Percentiles rank a stretch among this genome's conserved stretches.
phyloP scores from a whole-genome alignment of 768 basidiomycete species.

The Inosperma sp. region DNA sequence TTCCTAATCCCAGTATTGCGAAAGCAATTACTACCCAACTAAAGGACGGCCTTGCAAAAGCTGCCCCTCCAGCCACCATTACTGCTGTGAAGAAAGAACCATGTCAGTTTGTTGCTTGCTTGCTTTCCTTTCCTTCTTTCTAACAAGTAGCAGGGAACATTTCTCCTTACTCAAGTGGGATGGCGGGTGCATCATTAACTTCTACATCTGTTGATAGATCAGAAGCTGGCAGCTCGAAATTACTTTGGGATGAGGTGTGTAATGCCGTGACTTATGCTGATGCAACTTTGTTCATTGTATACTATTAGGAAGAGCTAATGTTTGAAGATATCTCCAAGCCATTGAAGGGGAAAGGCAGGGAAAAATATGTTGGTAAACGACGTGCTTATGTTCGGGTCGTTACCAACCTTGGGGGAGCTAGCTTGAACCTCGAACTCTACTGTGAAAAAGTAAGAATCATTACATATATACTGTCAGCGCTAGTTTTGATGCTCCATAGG shows the following conservation, averaged over 20 bases:
- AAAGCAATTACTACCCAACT: conserved; percentile 29
- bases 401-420: conserved; percentile 85
- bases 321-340: conserved; percentile 87
- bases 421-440: conserved; percentile 77
- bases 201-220: conserved; percentile 85
- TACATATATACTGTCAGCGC: neutral
- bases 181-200: conserved; percentile 89
- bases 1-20: conserved; percentile 24
- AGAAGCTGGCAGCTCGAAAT: conserved; percentile 59
- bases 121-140: conserved; percentile 18
- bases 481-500: conserved; percentile 40
- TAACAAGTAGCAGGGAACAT: conserved; percentile 60
- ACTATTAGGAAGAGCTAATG: conserved; percentile 85
- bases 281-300: neutral
- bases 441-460: conserved; percentile 73
- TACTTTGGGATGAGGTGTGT: conserved; percentile 90
- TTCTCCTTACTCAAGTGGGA: conserved; percentile 87
- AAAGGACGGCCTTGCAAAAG: conserved; percentile 29
- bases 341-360: conserved; percentile 82
- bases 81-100: conserved; percentile 49
- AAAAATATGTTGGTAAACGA: conserved; percentile 86
- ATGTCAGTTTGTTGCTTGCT: conserved; percentile 71
- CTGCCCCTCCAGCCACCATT: conserved; percentile 31
- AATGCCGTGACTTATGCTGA: neutral
- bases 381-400: conserved; percentile 95